Evolutionary conservation across 2,329 filamentous ascomycete genomes (phyloP), one percentile per base, ranked within the genome.

Genomic region (Cladorrhinum sp.): DNA sequence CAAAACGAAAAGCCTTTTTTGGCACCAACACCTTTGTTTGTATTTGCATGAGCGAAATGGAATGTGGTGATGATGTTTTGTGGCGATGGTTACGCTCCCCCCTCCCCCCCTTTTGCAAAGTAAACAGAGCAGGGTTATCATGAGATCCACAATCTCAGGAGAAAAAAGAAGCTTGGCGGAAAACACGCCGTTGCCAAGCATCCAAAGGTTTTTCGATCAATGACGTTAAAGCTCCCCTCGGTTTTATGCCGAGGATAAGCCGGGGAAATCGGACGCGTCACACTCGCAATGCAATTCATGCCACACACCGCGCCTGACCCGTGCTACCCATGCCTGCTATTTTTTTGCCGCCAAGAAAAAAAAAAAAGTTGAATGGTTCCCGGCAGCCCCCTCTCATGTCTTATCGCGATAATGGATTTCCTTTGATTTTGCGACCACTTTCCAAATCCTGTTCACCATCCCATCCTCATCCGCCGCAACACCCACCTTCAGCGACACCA

Each of bases 321-420:
- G n/a, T n/a, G n/a, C n/a, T n/a, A 42, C 14, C 36, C 10, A 42
- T 14, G n/a, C 10, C 3, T 42, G 36, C 26, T 28, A 10, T 36
- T 36, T 12, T 36, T 16, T 36, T 16, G 33, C 9, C 42, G 42
- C 42, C 18, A 46, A 20, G 55, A 60, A n/a, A n/a, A n/a, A n/a
- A n/a, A n/a, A 64, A 64, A 62, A 62, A 58, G 51, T 58, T 62
- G 23, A 42, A 53, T 46, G 46, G 26, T 33, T 14, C 36, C 36
- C 6, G 21, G 50, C 30, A 14, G n/a, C n/a, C n/a, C n/a, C n/a
- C n/a, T n/a, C 26, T 5, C 12, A 23, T 30, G 30, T 18, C 59
- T 64, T 64, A 64, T 64, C 62, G 60, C 62, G 54, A 58, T 62
- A 59, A 52, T n/a, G 21, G 20, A 59, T 55, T 20, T 48, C 20